Base-by-base conservation (phyloP, 352 stramenopile species). In the Halophytophthora batemanensis region DNA sequence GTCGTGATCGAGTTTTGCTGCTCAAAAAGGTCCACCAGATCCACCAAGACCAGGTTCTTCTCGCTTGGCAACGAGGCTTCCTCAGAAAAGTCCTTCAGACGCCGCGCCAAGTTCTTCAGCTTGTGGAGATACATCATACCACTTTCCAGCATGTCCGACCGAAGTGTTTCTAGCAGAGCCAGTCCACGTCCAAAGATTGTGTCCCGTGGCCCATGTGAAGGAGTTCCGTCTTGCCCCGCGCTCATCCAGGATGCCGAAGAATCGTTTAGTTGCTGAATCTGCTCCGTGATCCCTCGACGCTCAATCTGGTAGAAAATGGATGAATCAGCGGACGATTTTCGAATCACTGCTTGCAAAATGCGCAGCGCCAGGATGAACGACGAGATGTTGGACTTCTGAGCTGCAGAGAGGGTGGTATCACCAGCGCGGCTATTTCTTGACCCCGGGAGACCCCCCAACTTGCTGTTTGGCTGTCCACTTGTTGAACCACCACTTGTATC, bases 261-360 rank as follows among this genome's bases (percentile, higher is more conserved):
- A 34, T 68, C 59, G 49, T 91, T 69, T 15, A 91, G 42, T 10
- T 74, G 59, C 52, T 86, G 66, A 17, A 94, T 77, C 43, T 90
- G 83, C 34, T 90, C 77, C 38, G 71, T 69, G 19, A 94, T 91
- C 0, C 82, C 83, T 49, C 82, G 73, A 15, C 83, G 72, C 55
- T 92, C 77, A n/a, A 94, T 86, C 56, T 94, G 77, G 47, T 84
- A 78, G 29, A 87, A 89, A 7, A 93, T 77, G 15, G 69, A 74
- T 2, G 75, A 86, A 18, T 77, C 58, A 2, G 64, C 56, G 1
- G 60, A n/a, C 3, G 72, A 87, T 41, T 92, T 92, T 18, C 77
- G 66, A 4, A 86, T 59, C 29, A 92, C 54, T 3, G 77, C 81
- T 48, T 89, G 72, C 21, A 94, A 69, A 1, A 92, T 84, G 14